Conservation (phyloP, 352 stramenopile genomes). For the Phytophthora niederhauseri region DNA sequence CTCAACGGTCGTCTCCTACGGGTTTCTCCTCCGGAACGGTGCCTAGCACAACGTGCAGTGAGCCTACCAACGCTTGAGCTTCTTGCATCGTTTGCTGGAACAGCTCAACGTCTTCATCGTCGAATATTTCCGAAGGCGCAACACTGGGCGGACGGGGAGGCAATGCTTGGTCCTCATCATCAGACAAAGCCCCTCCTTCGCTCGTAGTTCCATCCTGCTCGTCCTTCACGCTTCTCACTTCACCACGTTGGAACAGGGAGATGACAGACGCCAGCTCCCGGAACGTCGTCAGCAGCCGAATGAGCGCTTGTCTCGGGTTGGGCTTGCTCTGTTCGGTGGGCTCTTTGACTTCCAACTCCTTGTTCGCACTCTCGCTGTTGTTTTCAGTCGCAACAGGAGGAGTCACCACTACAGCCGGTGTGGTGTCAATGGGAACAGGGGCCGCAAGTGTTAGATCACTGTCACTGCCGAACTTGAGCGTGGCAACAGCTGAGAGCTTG, state of each 20-base stretch:
- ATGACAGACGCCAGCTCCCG: constrained; percentile 38
- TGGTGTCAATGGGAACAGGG: constrained; percentile 3
- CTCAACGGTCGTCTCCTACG: constrained; percentile 18
- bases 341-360: neutral
- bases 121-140: constrained; percentile 12
- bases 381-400: constrained; percentile 8
- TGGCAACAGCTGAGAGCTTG: constrained; percentile 8
- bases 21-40: constrained; percentile 29
- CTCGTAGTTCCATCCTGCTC: neutral
- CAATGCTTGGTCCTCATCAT: constrained; percentile 3
- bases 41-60: constrained; percentile 34
- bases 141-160: constrained; percentile 6
- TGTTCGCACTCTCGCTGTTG: neutral
- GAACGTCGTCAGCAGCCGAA: constrained; percentile 34
- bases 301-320: constrained; percentile 26
- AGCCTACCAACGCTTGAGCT: constrained; percentile 33
- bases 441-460: constrained; percentile 8
- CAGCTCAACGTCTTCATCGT: constrained; percentile 27
- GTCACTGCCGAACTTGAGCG: constrained; percentile 12
- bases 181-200: constrained; percentile 2
- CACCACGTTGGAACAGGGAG: constrained; percentile 19
- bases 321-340: constrained; percentile 4
- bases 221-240: constrained; percentile 10
- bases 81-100: constrained; percentile 40
- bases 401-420: constrained; percentile 8